Evolutionary conservation across 768 basidiomycete species (phyloP), one percentile per base, ranked within the genome.

Genomic region (Cytidiella melzeri): DNA sequence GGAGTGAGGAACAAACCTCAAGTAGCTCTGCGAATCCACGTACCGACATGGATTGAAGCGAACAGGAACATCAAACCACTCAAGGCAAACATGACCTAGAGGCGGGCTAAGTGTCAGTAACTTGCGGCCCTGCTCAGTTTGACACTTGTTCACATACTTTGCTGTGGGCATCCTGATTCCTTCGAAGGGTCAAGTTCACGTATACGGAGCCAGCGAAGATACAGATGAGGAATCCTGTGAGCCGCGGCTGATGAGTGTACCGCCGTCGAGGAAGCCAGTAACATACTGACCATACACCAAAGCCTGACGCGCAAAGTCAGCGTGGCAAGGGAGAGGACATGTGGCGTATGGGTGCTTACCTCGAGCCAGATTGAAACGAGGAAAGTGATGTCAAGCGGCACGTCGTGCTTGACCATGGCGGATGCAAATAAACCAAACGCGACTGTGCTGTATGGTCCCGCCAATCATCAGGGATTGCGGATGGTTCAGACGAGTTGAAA

Each of bases 341-440:
- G 7, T 44, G 28, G 23, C 11, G 11, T 42, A 42, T 7, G n/a
- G n/a, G 43, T 44, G 47, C 51, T 10, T 21, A 55, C 54, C 54
- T 55, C 54, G n/a, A 55, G 50, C 54, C 54, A 55, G 13, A 55
- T 27, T 12, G 50, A 55, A 18, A 55, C 51, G n/a, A 55, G 45
- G 54, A 55, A 55, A 9, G 47, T 50, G 23, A 51, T 55, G 41
- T 55, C 54, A 6, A 47, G 42, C 4, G 54, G 51, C n/a, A 52
- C 52, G 36, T 53, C 52, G 44, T 53, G 52, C 42, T 44, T 46
- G 9, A 47, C 25, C 52, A 53, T 48, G n/a, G 23, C 34, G 46
- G 15, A 11, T 12, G n/a, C n/a, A n/a, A n/a, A n/a, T n/a, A n/a
- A n/a, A n/a, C n/a, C n/a, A n/a, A 7, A 34, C 30, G 7, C 30